A percentile compares a stretch with the other conserved stretches of the same genome.
Conservation (phyloP, 371 early-diverging fungal genomes). For the Mortierella sp. region DNA sequence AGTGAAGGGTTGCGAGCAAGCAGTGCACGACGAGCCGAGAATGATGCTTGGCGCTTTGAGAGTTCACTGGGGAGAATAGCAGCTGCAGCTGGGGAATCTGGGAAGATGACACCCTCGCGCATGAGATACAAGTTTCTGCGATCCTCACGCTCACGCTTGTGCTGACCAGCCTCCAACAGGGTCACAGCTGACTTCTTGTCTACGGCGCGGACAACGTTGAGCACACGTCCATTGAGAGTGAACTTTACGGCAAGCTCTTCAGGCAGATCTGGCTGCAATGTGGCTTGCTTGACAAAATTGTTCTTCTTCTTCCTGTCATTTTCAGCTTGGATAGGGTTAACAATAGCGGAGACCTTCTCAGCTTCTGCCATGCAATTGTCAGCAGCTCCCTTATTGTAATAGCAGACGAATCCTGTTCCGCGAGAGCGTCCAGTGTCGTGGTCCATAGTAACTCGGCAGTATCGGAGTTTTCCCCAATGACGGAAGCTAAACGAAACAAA, state of each 20-base stretch:
- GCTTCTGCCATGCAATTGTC: conserved; percentile 80
- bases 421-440: conserved; percentile 82
- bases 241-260: conserved; percentile 72
- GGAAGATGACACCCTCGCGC: conserved; percentile 86
- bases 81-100: conserved; percentile 84
- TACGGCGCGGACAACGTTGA: conserved; percentile 87
- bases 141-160: conserved; percentile 80
- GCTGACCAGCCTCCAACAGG: conserved; percentile 72
- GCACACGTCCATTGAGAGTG: conserved; percentile 83
- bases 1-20: conserved; percentile 88
- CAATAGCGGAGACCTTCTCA: conserved; percentile 64
- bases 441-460: conserved; percentile 89
- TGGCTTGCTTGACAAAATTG: conserved; percentile 61
- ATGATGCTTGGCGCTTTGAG: conserved; percentile 82
- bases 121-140: conserved; percentile 83
- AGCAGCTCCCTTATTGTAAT: conserved; percentile 78
- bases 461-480: conserved; percentile 84
- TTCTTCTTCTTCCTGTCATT: conserved; percentile 61
- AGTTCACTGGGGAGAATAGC: conserved; percentile 80
- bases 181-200: conserved; percentile 76
- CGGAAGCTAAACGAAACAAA: conserved; percentile 62
- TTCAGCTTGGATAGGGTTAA: conserved; percentile 38
- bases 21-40: conserved; percentile 81
- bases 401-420: conserved; percentile 96
- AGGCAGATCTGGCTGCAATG: conserved; percentile 78